Conservation (phyloP, 352 stramenopile genomes). For the Hyaloperonospora arabidopsidis region DNA sequence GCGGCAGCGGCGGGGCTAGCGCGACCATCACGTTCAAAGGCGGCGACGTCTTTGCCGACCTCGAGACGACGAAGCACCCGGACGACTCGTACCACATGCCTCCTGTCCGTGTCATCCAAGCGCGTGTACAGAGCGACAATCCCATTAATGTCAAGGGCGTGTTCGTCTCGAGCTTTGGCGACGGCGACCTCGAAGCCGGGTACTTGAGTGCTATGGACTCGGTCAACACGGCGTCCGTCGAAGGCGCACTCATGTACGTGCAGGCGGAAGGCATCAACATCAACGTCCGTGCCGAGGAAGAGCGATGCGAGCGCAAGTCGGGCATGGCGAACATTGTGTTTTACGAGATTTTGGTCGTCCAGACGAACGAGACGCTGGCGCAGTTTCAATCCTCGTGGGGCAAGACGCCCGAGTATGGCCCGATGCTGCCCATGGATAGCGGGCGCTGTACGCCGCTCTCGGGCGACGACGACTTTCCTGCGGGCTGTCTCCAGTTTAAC, state of each 20-base stretch:
- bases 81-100: slow-evolving; percentile 51
- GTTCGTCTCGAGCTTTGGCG: slow-evolving; percentile 58
- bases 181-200: slow-evolving; percentile 40
- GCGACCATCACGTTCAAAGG: slow-evolving; percentile 5
- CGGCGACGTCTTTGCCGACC: slow-evolving; percentile 22
- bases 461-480: slow-evolving; percentile 33
- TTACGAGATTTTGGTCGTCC: slow-evolving; percentile 58
- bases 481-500: slow-evolving; percentile 59
- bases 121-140: slow-evolving; percentile 62
- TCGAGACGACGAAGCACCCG: slow-evolving; percentile 31
- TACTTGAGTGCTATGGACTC: slow-evolving; percentile 59
- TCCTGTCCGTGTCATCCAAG: slow-evolving; percentile 50
- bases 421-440: slow-evolving; percentile 58
- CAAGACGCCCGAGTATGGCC: slow-evolving; percentile 57
- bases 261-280: slow-evolving; percentile 74
- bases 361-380: slow-evolving; percentile 54
- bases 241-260: slow-evolving; percentile 74
- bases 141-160: slow-evolving; percentile 44
- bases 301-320: slow-evolving; percentile 59
- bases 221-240: slow-evolving; percentile 67
- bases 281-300: slow-evolving; percentile 31
- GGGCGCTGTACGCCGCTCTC: slow-evolving; percentile 49
- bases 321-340: slow-evolving; percentile 63
- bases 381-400: slow-evolving; percentile 48
- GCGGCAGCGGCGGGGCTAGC: too few species aligned